phyloP scores from a whole-genome alignment of 805 yeast species.

The Metschnikowia sp. region DNA sequence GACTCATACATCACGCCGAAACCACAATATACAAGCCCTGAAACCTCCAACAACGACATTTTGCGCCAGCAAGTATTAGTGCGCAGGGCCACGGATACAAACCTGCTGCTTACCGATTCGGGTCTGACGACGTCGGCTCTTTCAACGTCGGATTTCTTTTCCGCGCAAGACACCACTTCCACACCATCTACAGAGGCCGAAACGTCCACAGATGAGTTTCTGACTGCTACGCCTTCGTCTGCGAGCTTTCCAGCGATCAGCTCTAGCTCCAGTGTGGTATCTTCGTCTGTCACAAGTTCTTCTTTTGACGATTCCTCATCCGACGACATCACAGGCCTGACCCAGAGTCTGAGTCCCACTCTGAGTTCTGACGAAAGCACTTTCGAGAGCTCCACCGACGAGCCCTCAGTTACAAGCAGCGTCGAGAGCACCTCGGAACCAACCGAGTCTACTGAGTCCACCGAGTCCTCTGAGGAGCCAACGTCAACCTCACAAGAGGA shows the following conservation, averaged over 20 bases:
- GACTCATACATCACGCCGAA: no score
- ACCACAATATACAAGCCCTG: no score
- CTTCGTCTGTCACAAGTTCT: no score
- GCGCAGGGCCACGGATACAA: background rate
- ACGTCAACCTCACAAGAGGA: background rate
- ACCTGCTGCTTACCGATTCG: slow-evolving; percentile 1
- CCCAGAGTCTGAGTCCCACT: no score
- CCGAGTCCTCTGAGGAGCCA: background rate
- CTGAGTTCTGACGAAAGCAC: no score
- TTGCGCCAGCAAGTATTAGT: background rate
- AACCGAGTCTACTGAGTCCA: background rate
- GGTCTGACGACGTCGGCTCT: background rate
- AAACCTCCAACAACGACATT: no score
- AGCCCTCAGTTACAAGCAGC: background rate
- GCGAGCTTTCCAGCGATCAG: no score
- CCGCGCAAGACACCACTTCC: background rate
- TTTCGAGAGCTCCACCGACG: background rate
- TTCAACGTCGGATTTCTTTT: background rate
- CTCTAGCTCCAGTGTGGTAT: no score
- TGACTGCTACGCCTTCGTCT: background rate
- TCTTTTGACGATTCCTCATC: no score
- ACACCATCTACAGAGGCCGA: background rate
- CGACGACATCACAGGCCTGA: no score
- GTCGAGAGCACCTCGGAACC: background rate
- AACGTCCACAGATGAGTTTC: background rate